Conservation (phyloP, 345 rosid species). For the Pistacia vera region DNA sequence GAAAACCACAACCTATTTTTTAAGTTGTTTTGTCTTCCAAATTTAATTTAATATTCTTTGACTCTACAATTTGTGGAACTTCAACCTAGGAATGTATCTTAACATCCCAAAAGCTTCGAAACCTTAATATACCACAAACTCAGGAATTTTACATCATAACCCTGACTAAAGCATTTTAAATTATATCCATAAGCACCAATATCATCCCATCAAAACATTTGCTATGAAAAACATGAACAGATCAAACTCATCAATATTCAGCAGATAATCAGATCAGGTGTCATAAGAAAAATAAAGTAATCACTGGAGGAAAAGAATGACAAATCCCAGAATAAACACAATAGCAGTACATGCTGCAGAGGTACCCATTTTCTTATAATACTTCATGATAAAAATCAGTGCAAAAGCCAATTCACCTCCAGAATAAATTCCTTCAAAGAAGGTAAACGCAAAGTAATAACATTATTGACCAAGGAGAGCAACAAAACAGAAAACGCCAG, state of each 20-base stretch:
- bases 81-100: background rate
- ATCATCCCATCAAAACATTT: background rate
- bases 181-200: background rate
- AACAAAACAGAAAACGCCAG: too few relatives aligned
- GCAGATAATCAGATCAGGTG: too few relatives aligned
- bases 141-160: background rate
- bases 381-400: background rate
- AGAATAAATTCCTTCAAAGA: background rate
- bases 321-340: slow-evolving; percentile 3
- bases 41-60: background rate
- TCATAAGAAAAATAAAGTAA: background rate
- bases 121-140: background rate
- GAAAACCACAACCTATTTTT: background rate
- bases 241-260: background rate
- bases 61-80: background rate
- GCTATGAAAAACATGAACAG: background rate
- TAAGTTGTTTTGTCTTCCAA: background rate
- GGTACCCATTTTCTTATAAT: background rate
- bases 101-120: background rate
- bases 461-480: background rate
- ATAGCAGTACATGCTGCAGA: background rate
- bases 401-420: background rate
- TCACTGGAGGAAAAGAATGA: background rate
- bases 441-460: background rate
- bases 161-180: background rate